Conservation (phyloP, 2,329 filamentous ascomycete species). For the Xylariaceae sp. region DNA sequence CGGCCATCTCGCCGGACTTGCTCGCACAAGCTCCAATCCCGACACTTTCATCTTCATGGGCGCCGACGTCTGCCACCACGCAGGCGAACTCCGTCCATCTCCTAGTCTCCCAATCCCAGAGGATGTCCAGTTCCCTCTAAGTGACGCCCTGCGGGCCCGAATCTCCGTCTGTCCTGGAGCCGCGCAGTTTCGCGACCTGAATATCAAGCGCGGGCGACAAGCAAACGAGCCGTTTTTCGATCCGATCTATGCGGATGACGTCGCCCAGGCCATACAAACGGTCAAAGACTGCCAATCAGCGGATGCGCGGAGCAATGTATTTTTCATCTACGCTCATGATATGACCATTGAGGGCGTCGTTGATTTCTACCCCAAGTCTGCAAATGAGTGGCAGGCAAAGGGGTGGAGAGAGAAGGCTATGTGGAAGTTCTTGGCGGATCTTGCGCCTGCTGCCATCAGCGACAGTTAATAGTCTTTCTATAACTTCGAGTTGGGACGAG, state of each 20-base stretch:
- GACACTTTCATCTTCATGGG: slow-evolving; percentile 26
- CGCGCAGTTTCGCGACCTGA: slow-evolving; percentile 31
- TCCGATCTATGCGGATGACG: background rate
- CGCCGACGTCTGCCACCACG: slow-evolving; percentile 21
- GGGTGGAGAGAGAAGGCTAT: slow-evolving; percentile 41
- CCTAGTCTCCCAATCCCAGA: slow-evolving; percentile 25
- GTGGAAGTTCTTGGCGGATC: slow-evolving; percentile 51
- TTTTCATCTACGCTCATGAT: slow-evolving; percentile 21
- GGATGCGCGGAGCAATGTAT: slow-evolving; percentile 23
- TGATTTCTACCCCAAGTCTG: slow-evolving; percentile 47
- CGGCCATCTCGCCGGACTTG: slow-evolving; percentile 24
- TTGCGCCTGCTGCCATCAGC: slow-evolving; percentile 24
- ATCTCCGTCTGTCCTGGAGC: slow-evolving; percentile 31
- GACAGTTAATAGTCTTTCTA: no score
- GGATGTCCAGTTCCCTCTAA: slow-evolving; percentile 21
- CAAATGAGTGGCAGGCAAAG: slow-evolving; percentile 43
- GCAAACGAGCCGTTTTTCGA: slow-evolving; percentile 4
- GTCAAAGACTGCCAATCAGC: slow-evolving; percentile 21
- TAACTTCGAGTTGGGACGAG: no score
- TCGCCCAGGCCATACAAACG: slow-evolving; percentile 24
- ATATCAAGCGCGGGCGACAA: slow-evolving; percentile 1
- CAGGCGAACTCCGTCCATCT: slow-evolving; percentile 20
- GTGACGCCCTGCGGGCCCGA: slow-evolving; percentile 36
- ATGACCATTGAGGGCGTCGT: slow-evolving; percentile 32
- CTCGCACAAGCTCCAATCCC: slow-evolving; percentile 27